A percentile compares a stretch with the other conserved stretches of the same genome.
These are phyloP conservation scores for Serendipita indica DNA, from an alignment of 768 basidiomycete species.

Conservation along the genomic window DNA sequence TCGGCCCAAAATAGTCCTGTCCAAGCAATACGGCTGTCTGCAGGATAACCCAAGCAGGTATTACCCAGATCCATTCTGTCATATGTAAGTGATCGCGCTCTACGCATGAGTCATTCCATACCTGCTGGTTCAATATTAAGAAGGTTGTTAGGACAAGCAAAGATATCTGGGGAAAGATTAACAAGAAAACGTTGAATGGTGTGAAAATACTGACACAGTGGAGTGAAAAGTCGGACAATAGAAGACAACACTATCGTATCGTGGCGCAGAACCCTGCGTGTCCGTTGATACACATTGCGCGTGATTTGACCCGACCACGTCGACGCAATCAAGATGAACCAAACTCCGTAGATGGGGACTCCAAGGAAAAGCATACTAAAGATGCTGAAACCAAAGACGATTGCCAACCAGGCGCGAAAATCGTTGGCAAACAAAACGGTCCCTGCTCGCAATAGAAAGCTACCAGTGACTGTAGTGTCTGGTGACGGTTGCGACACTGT, in stretches of 20 bases:
- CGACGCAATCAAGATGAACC: neutral
- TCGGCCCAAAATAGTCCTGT: conserved; percentile 6
- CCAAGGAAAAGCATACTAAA: neutral
- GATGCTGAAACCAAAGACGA: neutral
- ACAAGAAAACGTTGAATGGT: neutral
- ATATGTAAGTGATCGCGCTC: neutral
- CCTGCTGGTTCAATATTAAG: neutral
- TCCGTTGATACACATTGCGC: neutral
- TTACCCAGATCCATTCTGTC: neutral
- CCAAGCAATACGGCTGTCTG: neutral
- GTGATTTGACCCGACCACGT: neutral
- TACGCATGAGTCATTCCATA: neutral
- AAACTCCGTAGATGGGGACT: neutral
- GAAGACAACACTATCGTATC: conserved; percentile 6
- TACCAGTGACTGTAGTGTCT: neutral
- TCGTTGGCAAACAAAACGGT: neutral
- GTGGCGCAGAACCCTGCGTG: neutral
- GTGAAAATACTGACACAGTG: neutral
- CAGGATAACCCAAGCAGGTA: neutral
- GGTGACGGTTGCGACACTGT: neutral
- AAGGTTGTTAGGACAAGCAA: neutral
- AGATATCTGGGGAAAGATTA: neutral
- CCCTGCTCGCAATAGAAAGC: neutral
- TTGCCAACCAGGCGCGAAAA: neutral
- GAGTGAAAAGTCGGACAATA: neutral